A percentile compares a stretch with the other conserved stretches of the same genome.
These are phyloP conservation scores for Sanghuangporus baumii DNA, from an alignment of 1,284 basidiomycete species.

Conservation along the genomic window DNA sequence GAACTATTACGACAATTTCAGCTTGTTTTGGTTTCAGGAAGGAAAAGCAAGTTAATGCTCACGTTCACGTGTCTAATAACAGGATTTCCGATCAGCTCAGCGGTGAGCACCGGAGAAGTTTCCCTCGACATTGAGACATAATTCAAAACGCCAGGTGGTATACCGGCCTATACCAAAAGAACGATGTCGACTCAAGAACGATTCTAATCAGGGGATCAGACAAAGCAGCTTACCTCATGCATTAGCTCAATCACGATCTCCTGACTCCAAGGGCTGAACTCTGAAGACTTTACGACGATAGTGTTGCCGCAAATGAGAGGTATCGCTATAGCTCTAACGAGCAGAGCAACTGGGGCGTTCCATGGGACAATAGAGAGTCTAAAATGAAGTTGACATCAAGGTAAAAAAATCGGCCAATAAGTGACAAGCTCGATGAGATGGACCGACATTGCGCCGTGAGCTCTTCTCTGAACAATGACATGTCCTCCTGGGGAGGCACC, in stretches of 20 bases:
- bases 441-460: conserved; percentile 31
- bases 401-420: background rate
- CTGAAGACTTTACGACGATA: conserved; percentile 56
- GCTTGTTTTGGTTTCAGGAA: background rate
- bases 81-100: conserved; percentile 52
- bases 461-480: conserved; percentile 28
- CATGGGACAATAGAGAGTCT: conserved; percentile 27
- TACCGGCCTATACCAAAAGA: conserved; percentile 37
- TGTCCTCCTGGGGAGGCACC: conserved; percentile 26
- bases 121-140: conserved; percentile 48
- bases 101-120: conserved; percentile 38
- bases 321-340: conserved; percentile 43
- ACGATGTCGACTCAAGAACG: background rate
- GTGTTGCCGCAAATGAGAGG: conserved; percentile 63
- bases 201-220: background rate
- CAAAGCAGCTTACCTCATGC: conserved; percentile 30
- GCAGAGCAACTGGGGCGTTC: conserved; percentile 43
- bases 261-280: conserved; percentile 48
- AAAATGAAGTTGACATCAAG: background rate
- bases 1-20: conserved; percentile 37
- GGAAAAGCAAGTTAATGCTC: conserved; percentile 12
- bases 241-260: conserved; percentile 44
- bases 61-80: conserved; percentile 43
- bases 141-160: conserved; percentile 58
- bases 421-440: background rate